phyloP scores from a whole-genome alignment of 2,329 filamentous ascomycete species.

The Alternaria triticina region DNA sequence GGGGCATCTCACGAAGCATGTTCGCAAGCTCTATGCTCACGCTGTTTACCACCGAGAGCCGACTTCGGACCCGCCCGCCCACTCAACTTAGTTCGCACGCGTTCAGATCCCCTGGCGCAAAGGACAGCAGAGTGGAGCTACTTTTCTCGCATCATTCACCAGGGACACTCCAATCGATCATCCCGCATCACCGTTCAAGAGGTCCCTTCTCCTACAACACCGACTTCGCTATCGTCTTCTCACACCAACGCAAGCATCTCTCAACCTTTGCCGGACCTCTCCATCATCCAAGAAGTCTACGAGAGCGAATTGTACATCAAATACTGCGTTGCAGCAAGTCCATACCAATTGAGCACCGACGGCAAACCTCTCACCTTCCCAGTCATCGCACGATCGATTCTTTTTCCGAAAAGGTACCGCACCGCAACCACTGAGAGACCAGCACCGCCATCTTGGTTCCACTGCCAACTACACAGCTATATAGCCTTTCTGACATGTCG shows the following conservation, averaged over 20 bases:
- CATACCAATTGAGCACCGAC: neutral
- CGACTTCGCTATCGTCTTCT: neutral
- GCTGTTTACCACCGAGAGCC: neutral
- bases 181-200: neutral
- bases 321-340: conserved; percentile 5
- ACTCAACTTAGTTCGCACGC: neutral
- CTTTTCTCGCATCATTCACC: neutral
- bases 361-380: neutral
- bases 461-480: conserved; percentile 1
- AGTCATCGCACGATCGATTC: neutral
- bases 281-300: neutral
- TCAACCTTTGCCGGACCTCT: neutral
- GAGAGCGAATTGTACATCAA: conserved; percentile 3
- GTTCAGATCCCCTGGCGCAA: neutral
- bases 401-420: neutral
- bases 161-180: neutral
- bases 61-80: neutral
- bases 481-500: neutral
- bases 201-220: neutral
- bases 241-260: neutral
- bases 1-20: neutral
- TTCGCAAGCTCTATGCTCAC: neutral
- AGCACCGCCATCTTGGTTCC: neutral
- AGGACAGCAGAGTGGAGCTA: neutral
- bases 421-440: neutral